These are phyloP conservation scores for Tetrahymena thermophila DNA, from an alignment of 73 alveolate genomes.

Conservation along the genomic window DNA sequence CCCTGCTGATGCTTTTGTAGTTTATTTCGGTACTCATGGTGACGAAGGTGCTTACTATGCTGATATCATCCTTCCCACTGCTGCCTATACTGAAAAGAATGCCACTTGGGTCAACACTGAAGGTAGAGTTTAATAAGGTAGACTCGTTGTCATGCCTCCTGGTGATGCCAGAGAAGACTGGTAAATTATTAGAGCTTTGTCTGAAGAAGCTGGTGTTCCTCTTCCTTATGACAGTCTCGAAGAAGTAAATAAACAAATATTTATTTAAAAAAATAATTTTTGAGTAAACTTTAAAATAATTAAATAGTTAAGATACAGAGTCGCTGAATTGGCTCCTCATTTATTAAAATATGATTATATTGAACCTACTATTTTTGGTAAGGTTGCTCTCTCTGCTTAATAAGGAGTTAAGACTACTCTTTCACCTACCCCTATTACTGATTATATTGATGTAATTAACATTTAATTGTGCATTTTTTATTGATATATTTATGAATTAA, in stretches of 20 bases:
- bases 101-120: slow-evolving; percentile 82
- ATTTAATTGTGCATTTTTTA: background rate
- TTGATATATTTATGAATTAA: background rate
- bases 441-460: slow-evolving; percentile 39
- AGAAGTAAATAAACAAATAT: slow-evolving; percentile 15
- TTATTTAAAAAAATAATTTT: background rate
- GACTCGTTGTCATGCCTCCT: slow-evolving; percentile 66
- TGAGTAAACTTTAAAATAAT: background rate
- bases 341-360: slow-evolving; percentile 67
- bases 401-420: slow-evolving; percentile 5
- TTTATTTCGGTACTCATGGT: slow-evolving; percentile 83
- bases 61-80: slow-evolving; percentile 76
- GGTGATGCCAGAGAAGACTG: slow-evolving; percentile 83
- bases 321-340: slow-evolving; percentile 90
- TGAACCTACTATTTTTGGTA: slow-evolving; percentile 68
- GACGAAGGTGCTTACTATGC: slow-evolving; percentile 92
- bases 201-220: slow-evolving; percentile 72
- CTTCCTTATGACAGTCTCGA: slow-evolving; percentile 78
- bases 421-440: slow-evolving; percentile 49
- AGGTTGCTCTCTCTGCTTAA: slow-evolving; percentile 42
- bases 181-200: slow-evolving; percentile 80
- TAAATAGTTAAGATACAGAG: slow-evolving; percentile 53
- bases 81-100: slow-evolving; percentile 77
- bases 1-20: slow-evolving; percentile 84
- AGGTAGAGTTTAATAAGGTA: slow-evolving; percentile 74